These are phyloP conservation scores for Fusarium graminum DNA, from an alignment of 2,329 filamentous ascomycete species.

Conservation along the genomic window DNA sequence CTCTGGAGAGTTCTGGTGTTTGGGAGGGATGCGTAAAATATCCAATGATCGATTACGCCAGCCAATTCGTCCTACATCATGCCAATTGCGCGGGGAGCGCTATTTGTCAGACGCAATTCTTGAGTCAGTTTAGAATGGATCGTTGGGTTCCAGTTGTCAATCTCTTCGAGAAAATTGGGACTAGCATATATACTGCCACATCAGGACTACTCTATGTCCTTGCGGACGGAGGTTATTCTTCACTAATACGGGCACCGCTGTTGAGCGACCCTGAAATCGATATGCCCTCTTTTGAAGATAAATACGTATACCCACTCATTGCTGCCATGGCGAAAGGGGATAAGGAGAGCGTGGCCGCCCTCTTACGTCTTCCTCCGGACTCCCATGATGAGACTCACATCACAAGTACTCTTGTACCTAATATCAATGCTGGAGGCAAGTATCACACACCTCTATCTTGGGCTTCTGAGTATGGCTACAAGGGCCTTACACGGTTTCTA, in stretches of 20 bases:
- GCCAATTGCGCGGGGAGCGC: background rate
- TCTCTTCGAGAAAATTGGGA: background rate
- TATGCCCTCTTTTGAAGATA: background rate
- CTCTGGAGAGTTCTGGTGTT: background rate
- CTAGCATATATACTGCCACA: background rate
- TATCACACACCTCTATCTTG: rapidly evolving
- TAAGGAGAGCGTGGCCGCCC: background rate
- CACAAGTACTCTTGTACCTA: rapidly evolving
- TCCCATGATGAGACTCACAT: background rate
- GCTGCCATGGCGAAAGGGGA: conserved; percentile 28
- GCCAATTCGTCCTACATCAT: conserved; percentile 23
- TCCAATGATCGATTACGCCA: conserved; percentile 35
- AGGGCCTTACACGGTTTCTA: rapidly evolving
- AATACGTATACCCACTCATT: conserved; percentile 24
- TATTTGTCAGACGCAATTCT: background rate
- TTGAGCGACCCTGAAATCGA: rapidly evolving
- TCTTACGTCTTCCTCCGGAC: rapidly evolving
- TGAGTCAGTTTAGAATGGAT: rapidly evolving
- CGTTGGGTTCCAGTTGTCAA: background rate
- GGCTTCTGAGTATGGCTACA: rapidly evolving
- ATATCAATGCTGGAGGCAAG: rapidly evolving
- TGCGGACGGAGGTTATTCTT: conserved; percentile 8
- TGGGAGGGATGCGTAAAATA: background rate
- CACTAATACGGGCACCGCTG: background rate
- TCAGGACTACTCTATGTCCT: conserved; percentile 27